phyloP scores from a whole-genome alignment of 2,329 filamentous ascomycete genomes.

The Zymoseptoria crescenta region DNA sequence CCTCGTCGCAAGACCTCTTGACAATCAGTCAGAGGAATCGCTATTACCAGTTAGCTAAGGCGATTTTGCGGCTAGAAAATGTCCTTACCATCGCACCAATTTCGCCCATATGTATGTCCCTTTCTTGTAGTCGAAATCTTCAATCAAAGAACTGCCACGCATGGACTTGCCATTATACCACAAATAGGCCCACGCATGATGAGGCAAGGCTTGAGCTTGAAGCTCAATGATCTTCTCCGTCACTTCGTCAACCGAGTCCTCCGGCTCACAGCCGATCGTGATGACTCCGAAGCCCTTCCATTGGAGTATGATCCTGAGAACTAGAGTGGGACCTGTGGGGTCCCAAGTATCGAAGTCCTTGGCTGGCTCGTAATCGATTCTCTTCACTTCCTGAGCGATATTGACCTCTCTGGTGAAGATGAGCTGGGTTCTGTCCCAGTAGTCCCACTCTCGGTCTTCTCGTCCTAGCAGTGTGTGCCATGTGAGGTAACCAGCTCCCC shows the following conservation, averaged over 20 bases:
- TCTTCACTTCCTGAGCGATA: background rate
- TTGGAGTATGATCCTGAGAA: background rate
- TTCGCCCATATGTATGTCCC: background rate
- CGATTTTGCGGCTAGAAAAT: too few species aligned
- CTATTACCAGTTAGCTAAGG: too few species aligned
- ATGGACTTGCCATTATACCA: background rate
- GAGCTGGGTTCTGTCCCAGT: background rate
- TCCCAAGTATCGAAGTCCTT: background rate
- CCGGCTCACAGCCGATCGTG: background rate
- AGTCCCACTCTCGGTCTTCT: background rate
- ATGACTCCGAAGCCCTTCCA: too few species aligned
- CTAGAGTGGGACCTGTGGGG: too few species aligned
- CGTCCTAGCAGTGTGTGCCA: background rate
- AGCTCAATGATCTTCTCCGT: background rate
- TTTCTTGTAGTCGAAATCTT: background rate
- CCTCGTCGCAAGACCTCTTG: too few species aligned
- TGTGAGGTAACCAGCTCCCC: background rate
- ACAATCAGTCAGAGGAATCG: too few species aligned
- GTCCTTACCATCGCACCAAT: too few species aligned
- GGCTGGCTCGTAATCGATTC: background rate
- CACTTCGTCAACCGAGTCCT: background rate
- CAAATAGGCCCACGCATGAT: too few species aligned
- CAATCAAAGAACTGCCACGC: background rate
- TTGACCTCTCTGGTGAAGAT: background rate
- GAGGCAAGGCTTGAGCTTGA: too few species aligned